Conservation (phyloP, 2,329 filamentous ascomycete species). For the Hyphodiscus sp. region DNA sequence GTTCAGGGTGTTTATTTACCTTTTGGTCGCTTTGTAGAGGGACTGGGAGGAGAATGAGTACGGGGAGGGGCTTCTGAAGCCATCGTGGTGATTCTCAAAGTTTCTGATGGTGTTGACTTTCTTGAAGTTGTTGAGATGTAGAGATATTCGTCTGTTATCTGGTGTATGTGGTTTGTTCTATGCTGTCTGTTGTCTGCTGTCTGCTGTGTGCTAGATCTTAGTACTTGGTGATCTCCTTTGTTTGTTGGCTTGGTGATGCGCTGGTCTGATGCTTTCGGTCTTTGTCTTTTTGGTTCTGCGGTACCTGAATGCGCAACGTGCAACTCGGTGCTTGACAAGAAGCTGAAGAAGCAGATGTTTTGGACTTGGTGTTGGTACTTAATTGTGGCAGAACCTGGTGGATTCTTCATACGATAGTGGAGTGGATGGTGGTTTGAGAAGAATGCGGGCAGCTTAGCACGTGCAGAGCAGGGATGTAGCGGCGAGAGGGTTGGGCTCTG, state of each 20-base stretch:
- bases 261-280: neutral
- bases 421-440: no score
- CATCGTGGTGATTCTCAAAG: slow-evolving; percentile 18
- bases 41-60: slow-evolving; percentile 28
- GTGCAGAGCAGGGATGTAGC: neutral
- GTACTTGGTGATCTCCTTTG: neutral
- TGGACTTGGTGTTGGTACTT: neutral
- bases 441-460: no score
- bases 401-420: no score
- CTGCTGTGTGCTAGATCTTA: no score
- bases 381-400: neutral
- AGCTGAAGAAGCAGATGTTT: neutral
- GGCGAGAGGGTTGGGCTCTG: no score
- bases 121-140: neutral
- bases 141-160: neutral
- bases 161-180: no score
- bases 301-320: neutral
- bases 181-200: no score
- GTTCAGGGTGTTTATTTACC: slow-evolving; percentile 21
- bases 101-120: no score
- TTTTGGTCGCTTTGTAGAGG: slow-evolving; percentile 31
- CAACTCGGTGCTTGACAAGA: neutral
- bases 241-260: neutral
- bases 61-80: slow-evolving; percentile 20
- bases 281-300: neutral